Evolutionary conservation across 1,139 yeast species (phyloP), one percentile per base, ranked within the genome.

Genomic region (Zygosaccharomyces sapae): DNA sequence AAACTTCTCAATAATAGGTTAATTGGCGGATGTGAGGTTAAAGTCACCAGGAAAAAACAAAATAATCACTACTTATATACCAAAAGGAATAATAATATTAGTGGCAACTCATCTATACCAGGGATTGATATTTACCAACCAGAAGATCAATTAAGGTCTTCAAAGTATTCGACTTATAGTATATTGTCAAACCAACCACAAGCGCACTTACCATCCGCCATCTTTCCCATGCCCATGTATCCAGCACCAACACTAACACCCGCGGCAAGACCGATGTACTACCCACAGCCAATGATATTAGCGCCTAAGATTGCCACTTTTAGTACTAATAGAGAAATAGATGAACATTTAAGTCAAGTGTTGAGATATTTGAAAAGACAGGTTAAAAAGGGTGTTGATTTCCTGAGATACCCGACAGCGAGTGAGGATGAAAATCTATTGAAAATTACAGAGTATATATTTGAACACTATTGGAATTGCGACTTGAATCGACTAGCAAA

Each of bases 401-500:
- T 66, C 41, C 48, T 67, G 43, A 55, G 57, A 40, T 61, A 55
- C 41, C 68, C 69, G 10, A 49, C 55, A 16, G 69, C 70, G 3
- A 59, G 69, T 1, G 61, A 67, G 48, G 59, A 65, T 3, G 56
- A 53, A 24, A 67, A 64, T 46, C 41, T 69, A 35, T 54, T 47
- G 6, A 58, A 62, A 25, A 59, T 70, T 22, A 46, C 67, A 9
- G 65, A 65, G 9, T 67, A 67, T 47, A 62, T 70, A 37, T 47
- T 68, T 39, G 68, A 68, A 24, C 62, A 62, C 1, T 65, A 56
- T 44, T 70, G 72, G 69, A 49, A 52, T 12, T 57, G 62, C 6
- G 63, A 70, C 45, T 30, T 56, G 1, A 49, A 51, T 10, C 47
- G 52, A 5, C 49, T 68, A 34, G 49, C 56, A n/a, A 52, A 50